Evolutionary conservation across 768 basidiomycete genomes (phyloP).

Genomic region (Strobilomyces echinocephalus): DNA sequence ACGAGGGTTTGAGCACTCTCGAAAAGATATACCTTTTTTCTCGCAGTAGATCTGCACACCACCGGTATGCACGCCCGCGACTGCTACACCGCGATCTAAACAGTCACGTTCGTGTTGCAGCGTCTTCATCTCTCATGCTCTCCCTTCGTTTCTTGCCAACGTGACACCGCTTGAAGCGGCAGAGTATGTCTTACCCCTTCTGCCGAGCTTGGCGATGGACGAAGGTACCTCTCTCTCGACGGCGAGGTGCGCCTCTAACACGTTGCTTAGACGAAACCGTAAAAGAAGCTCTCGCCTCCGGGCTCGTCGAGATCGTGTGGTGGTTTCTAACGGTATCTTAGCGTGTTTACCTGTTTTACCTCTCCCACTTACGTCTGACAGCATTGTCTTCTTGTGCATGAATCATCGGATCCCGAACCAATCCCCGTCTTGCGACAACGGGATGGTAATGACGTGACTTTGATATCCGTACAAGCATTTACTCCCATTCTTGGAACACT

Average conservation of each 20-base stretch:
- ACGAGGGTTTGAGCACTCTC: conserved; percentile 76
- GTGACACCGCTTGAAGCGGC: conserved; percentile 85
- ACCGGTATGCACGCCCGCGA: conserved; percentile 35
- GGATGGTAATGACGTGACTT: conserved; percentile 27
- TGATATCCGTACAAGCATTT: conserved; percentile 79
- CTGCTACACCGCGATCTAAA: not conserved
- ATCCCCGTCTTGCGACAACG: conserved; percentile 12
- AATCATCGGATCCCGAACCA: conserved; percentile 23
- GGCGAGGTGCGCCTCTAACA: conserved; percentile 4
- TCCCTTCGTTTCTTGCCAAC: conserved; percentile 71
- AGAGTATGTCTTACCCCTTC: conserved; percentile 89
- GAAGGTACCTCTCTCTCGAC: conserved; percentile 48
- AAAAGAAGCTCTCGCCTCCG: conserved; percentile 79
- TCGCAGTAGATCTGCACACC: conserved; percentile 64
- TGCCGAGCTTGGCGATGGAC: conserved; percentile 79
- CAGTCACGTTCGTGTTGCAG: conserved; percentile 38
- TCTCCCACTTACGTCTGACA: conserved; percentile 23
- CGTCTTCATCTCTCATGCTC: conserved; percentile 78
- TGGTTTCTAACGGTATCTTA: conserved; percentile 74
- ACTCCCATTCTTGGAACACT: conserved; percentile 88
- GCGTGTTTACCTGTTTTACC: conserved; percentile 1
- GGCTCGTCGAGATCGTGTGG: conserved; percentile 82
- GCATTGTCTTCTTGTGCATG: conserved; percentile 66
- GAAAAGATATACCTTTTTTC: conserved; percentile 92
- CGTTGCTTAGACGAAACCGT: conserved; percentile 67